These are phyloP conservation scores for Zanthoxylum bungeanum DNA, from an alignment of 345 rosid genomes.

Conservation along the genomic window DNA sequence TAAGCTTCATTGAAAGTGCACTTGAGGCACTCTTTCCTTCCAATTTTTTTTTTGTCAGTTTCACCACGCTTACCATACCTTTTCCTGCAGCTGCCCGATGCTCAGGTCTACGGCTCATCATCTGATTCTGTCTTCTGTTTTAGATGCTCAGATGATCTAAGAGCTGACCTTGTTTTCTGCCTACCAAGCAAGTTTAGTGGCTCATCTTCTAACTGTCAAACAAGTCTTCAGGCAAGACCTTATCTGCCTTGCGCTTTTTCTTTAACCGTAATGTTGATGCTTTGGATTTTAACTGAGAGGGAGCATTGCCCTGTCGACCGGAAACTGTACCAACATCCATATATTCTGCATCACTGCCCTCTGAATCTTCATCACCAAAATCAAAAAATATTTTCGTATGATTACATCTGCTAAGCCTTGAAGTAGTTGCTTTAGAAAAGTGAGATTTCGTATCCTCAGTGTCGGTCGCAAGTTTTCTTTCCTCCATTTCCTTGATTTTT, in stretches of 20 bases:
- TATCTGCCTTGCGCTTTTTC: conserved; percentile 42
- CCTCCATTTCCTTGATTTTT: conserved; percentile 78
- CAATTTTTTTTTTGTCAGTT: conserved; percentile 61
- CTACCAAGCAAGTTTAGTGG: conserved; percentile 88
- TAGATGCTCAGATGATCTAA: conserved; percentile 49
- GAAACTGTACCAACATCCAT: conserved; percentile 42
- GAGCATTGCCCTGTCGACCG: conserved; percentile 42
- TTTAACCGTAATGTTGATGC: conserved; percentile 54
- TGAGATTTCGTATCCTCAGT: conserved; percentile 68
- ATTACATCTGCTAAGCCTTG: conserved; percentile 91
- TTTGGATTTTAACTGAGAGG: conserved; percentile 46
- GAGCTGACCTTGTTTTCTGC: conserved; percentile 69
- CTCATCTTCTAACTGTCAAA: conserved; percentile 77
- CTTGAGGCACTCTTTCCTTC: conserved; percentile 74
- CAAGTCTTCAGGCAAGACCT: conserved; percentile 70
- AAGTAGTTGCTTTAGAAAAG: conserved; percentile 69
- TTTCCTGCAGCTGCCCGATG: conserved; percentile 82
- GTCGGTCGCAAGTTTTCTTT: conserved; percentile 49
- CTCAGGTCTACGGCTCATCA: conserved; percentile 92
- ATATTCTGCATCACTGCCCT: conserved; percentile 51
- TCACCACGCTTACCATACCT: conserved; percentile 86
- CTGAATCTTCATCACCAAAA: conserved; percentile 54
- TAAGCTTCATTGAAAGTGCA: conserved; percentile 42
- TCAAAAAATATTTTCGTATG: conserved; percentile 93
- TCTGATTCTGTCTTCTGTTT: conserved; percentile 71